Conservation (phyloP, 2,329 filamentous ascomycete genomes). For the Lomentospora prolificans region DNA sequence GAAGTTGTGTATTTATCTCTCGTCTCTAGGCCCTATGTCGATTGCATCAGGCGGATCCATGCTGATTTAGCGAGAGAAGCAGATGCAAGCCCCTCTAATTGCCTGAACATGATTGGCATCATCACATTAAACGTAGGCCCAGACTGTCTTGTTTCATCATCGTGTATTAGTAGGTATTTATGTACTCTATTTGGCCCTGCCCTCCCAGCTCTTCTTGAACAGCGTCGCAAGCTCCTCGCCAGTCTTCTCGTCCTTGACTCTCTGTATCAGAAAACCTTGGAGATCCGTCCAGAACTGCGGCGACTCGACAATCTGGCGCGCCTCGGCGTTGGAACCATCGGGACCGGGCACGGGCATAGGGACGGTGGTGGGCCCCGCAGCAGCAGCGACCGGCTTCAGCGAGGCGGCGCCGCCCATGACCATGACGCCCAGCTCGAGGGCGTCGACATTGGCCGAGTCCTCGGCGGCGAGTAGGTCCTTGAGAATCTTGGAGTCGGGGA, state of each 20-base stretch:
- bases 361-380: constrained; percentile 11
- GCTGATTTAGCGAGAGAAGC: too few species aligned
- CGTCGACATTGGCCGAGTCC: constrained; percentile 40
- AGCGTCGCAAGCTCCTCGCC: constrained; percentile 54
- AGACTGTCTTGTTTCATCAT: background rate
- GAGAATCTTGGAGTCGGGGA: constrained; percentile 66
- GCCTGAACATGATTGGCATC: background rate
- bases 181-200: background rate
- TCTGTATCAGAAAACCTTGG: constrained; percentile 67
- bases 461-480: constrained; percentile 56
- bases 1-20: background rate
- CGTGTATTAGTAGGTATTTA: background rate
- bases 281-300: constrained; percentile 83
- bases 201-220: constrained; percentile 66
- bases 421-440: constrained; percentile 78
- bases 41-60: background rate
- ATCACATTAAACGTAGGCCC: background rate
- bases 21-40: background rate
- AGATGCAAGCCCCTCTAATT: background rate
- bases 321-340: constrained; percentile 31
- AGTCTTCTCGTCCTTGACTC: constrained; percentile 59
- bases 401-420: constrained; percentile 60
- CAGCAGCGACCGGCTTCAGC: constrained; percentile 26
- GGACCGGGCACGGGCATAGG: constrained; percentile 35
- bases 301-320: constrained; percentile 47